These are phyloP conservation scores for Aspergillus sclerotiicarbonarius DNA, from an alignment of 495 filamentous ascomycete genomes.

Conservation along the genomic window DNA sequence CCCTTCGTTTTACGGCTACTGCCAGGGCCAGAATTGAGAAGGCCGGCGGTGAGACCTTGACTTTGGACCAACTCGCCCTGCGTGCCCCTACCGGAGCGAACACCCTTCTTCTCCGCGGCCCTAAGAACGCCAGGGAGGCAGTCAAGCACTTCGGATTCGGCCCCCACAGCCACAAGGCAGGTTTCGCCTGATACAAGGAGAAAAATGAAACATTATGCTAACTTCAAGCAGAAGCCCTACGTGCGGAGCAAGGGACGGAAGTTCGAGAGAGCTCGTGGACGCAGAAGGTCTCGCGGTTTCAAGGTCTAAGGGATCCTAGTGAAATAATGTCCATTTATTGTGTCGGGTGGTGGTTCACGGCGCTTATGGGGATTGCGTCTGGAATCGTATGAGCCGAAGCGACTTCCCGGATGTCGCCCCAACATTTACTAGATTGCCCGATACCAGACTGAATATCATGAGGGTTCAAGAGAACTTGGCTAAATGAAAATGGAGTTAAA, in stretches of 20 bases:
- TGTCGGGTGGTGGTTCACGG: neutral
- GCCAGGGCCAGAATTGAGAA: conserved; percentile 88
- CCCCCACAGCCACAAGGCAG: conserved; percentile 92
- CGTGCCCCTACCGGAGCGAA: conserved; percentile 90
- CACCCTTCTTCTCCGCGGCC: conserved; percentile 90
- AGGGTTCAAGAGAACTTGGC: conserved; percentile 11
- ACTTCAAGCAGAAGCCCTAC: conserved; percentile 74
- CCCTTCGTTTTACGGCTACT: conserved; percentile 92
- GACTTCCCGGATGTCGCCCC: conserved; percentile 2
- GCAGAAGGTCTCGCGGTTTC: conserved; percentile 94
- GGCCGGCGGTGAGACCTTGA: conserved; percentile 90
- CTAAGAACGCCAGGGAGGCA: conserved; percentile 95
- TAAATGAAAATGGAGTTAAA: conserved; percentile 16
- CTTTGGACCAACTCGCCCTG: conserved; percentile 92
- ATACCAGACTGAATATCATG: conserved; percentile 3
- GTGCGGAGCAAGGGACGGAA: conserved; percentile 98
- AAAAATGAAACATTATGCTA: conserved; percentile 12
- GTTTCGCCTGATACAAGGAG: neutral
- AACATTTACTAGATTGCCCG: conserved; percentile 9
- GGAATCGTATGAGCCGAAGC: neutral
- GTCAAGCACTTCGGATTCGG: conserved; percentile 99
- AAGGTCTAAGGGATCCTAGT: conserved; percentile 75
- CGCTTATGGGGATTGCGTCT: neutral
- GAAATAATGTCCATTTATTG: neutral
- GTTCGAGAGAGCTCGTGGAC: conserved; percentile 97